Evolutionary conservation across 2,329 filamentous ascomycete genomes (phyloP).

Genomic region (Phialocephala sp.): DNA sequence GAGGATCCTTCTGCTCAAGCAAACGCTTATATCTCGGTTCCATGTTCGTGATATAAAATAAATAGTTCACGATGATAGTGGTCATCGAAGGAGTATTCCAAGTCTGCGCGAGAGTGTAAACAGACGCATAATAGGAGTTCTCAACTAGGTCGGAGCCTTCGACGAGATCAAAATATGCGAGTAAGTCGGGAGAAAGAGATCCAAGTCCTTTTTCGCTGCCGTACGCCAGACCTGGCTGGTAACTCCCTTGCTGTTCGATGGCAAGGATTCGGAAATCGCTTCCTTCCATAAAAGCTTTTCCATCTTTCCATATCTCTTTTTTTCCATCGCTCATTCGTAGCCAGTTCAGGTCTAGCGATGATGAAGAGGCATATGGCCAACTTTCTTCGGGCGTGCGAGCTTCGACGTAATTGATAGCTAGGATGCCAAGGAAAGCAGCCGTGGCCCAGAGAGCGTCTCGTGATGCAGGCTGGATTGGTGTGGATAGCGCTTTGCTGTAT

Average conservation of each 20-base stretch:
- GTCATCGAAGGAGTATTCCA: constrained; percentile 23
- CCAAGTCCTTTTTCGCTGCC: not conserved
- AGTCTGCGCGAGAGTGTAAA: constrained; percentile 3
- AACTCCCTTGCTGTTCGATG: not conserved
- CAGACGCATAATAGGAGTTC: constrained; percentile 29
- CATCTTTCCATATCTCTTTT: constrained; percentile 53
- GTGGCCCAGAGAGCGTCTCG: constrained; percentile 56
- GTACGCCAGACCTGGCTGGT: not conserved
- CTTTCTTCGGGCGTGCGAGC: constrained; percentile 49
- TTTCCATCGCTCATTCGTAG: constrained; percentile 62
- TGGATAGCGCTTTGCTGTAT: constrained; percentile 52
- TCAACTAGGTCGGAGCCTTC: constrained; percentile 14
- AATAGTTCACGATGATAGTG: constrained; percentile 45
- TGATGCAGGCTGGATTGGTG: constrained; percentile 45
- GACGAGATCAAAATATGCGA: constrained; percentile 24
- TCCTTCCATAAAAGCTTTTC: constrained; percentile 10
- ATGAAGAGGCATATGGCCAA: constrained; percentile 58
- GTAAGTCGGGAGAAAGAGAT: constrained; percentile 23
- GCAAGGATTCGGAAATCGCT: constrained; percentile 43
- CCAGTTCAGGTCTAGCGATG: constrained; percentile 56
- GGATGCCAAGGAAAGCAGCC: constrained; percentile 52
- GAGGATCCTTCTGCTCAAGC: constrained; percentile 52
- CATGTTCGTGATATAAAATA: constrained; percentile 53
- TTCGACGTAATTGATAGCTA: constrained; percentile 53
- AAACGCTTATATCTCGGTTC: constrained; percentile 50